Conservation (phyloP, 257 asterid genomes). For the Solanum medicagineum region DNA sequence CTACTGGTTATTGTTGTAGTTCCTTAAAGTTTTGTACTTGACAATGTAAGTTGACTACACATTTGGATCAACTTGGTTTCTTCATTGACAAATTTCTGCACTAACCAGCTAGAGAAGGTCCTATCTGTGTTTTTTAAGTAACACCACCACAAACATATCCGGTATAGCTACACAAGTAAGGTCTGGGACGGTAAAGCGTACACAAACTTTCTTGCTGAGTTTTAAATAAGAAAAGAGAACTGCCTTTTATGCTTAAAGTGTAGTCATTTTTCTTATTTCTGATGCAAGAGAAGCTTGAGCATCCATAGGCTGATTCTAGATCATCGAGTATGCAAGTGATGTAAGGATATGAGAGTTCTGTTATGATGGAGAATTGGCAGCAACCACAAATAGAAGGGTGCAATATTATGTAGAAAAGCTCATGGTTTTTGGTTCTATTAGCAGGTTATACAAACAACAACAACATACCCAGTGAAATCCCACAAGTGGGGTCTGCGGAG, state of each 20-base stretch:
- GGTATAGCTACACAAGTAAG: not conserved
- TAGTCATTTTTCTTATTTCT: not conserved
- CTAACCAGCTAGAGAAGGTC: not conserved
- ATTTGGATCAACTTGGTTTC: not conserved
- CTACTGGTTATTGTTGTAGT: too few relatives aligned
- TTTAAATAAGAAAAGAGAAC: not conserved
- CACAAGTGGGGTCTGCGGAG: too few relatives aligned
- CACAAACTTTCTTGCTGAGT: not conserved
- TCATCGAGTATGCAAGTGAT: not conserved
- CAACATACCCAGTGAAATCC: too few relatives aligned
- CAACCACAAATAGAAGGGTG: not conserved
- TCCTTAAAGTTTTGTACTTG: not conserved
- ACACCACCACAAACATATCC: not conserved
- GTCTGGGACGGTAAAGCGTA: not conserved
- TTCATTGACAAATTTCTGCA: not conserved
- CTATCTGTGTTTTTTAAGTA: not conserved
- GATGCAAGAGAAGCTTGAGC: not conserved
- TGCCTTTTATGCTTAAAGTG: not conserved
- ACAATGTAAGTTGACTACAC: not conserved
- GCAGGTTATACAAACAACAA: not conserved
- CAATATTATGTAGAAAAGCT: not conserved
- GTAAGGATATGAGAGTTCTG: not conserved
- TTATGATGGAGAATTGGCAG: not conserved
- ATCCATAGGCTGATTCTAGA: not conserved
- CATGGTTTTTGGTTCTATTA: not conserved